Evolutionary conservation across 257 asterid genomes (phyloP), one percentile per base, ranked within the genome.

Genomic region (Ligustrum vulgare): DNA sequence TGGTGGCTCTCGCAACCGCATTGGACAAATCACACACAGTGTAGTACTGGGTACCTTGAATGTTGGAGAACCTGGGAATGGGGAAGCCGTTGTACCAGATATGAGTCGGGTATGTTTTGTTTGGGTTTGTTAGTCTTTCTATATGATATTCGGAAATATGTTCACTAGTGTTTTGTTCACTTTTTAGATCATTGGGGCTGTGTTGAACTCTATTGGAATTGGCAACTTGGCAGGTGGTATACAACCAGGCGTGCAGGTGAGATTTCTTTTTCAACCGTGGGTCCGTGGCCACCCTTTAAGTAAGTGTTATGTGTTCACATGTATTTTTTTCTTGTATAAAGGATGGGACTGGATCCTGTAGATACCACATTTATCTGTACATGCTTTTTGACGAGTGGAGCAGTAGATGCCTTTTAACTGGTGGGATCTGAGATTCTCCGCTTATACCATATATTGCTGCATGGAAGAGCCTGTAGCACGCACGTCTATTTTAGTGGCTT

Each of bases 131-230:
- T 65, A 67, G 36, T 13, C 37, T 72, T 31, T 70, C 43, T 25
- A 56, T 47, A 70, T 67, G 23, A 71, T 73, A 73, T n/a, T 45
- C 67, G 22, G 56, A 71, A 74, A 68, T 71, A 16, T 65, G 49
- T 47, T 49, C 11, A 36, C 37, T 43, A 7, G 62, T 45, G 56
- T 77, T 47, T 58, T 56, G 49, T 32, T 66, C 72, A 32, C 35
- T 67, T 36, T 81, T 71, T 71, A 95, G 99, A 94, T 93, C 63
- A 87, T 95, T 71, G 99, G 99, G 77, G 91, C 96, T 54, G 99
- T 93, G 78, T 62, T 95, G 78, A 95, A 88, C 81, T 78, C 91
- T 34, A 82, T 93, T 36, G 97, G 97, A 32, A 79, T 93, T 47
- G 91, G 92, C 75, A 83, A 81, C 84, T 86, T 72, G 88, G 73